Base-by-base conservation (phyloP, 2,329 filamentous ascomycete genomes). In the Trichoderma lentiforme region DNA sequence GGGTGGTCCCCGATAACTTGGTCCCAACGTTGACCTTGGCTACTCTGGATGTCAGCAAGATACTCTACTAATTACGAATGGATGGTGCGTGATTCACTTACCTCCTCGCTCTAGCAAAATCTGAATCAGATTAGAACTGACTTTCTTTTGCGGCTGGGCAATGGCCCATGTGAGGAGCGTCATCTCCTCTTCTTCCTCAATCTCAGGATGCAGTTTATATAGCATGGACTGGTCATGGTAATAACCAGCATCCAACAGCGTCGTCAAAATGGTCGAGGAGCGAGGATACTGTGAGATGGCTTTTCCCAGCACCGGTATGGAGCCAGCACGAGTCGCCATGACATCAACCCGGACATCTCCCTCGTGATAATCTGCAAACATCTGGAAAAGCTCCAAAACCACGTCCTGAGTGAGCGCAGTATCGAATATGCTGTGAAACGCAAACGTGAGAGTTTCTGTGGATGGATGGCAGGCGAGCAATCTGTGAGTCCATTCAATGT, bases 111-210 rank as follows among this genome's bases (percentile, higher is more conserved):
- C 80, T n/a, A 92, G 80, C 24, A 92, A 81, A 62, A 88, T 79
- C 73, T 87, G 83, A 70, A 92, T 86, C 57, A 91, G 80, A 5
- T 82, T 78, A 39, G 86, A 88, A 78, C 88, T 90, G 65, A 91
- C 84, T 73, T 85, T 86, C 78, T 91, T 91, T 74, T 90, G 88
- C 0, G 88, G 87, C 73, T 91, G 89, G 7, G 88, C 80, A 66
- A 92, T 82, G 0, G 88, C 85, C 90, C 90, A 92, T 65, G 86
- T 81, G 8, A 92, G 80, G 2, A 90, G 81, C 2, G 87, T 87
- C 58, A 90, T 83, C 11, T 83, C 80, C 77, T 92, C 90, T 3
- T 83, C 81, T 43, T 87, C 85, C 2, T 85, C 83, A 0, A 84
- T 73, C 12, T 85, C 82, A 0, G 84, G 80, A 70, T 86, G 80